Conservation (phyloP, 176 grass and related monocot species). For the Secale cereale region DNA sequence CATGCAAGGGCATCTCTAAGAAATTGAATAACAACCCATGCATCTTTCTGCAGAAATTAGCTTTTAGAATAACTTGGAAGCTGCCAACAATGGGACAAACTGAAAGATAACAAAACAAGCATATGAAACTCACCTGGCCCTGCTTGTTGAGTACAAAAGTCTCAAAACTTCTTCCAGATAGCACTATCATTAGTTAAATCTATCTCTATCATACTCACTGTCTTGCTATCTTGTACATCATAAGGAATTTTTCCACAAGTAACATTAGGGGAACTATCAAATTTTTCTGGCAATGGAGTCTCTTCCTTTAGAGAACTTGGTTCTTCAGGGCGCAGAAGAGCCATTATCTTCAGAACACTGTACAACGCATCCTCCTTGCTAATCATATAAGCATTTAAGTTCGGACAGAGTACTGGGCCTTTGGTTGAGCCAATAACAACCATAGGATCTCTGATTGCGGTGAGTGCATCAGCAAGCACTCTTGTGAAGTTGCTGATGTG, state of each 20-base stretch:
- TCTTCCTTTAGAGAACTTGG: neutral
- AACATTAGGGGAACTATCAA: neutral
- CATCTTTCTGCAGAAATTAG: conserved; percentile 34
- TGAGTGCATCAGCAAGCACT: no score
- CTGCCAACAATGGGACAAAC: neutral
- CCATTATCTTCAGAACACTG: no score
- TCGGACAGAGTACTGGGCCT: no score
- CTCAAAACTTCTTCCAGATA: conserved; percentile 27
- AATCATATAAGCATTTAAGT: no score
- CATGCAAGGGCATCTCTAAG: conserved; percentile 22
- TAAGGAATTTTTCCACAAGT: neutral
- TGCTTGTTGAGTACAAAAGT: conserved; percentile 24
- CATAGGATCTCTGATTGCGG: no score
- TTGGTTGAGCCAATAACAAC: no score
- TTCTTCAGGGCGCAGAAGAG: no score
- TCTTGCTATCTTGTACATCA: neutral
- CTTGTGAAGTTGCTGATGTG: no score
- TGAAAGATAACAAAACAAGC: neutral
- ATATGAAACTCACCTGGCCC: conserved; percentile 34
- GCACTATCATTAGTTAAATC: neutral
- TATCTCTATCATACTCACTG: neutral
- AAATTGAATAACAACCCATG: conserved; percentile 9
- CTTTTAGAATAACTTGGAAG: neutral
- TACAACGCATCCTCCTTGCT: no score
- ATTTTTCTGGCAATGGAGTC: neutral